Percentiles rank a stretch among this genome's conserved stretches.
phyloP scores from a whole-genome alignment of 768 basidiomycete genomes.

The Pleurotus pulmonarius region DNA sequence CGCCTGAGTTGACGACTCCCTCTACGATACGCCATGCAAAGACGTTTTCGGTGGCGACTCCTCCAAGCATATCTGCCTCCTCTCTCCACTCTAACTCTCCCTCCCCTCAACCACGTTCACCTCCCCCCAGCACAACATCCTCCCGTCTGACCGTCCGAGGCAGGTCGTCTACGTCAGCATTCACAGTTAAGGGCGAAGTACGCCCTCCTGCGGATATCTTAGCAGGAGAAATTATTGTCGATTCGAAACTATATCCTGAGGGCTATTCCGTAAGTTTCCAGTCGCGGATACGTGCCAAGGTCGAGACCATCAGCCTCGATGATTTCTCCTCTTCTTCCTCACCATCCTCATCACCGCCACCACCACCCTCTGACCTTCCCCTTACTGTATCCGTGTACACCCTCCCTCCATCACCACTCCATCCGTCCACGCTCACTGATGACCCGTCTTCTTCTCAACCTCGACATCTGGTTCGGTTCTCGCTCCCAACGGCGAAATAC shows the following conservation, averaged over 20 bases:
- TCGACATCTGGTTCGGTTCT: slow-evolving; percentile 75
- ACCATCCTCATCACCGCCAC: neutral
- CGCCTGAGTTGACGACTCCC: no score
- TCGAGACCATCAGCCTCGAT: neutral
- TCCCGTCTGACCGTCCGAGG: slow-evolving; percentile 20
- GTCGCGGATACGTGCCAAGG: slow-evolving; percentile 34
- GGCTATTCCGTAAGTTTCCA: slow-evolving; percentile 60
- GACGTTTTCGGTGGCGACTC: no score
- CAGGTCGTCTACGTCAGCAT: slow-evolving; percentile 51
- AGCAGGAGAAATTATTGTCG: slow-evolving; percentile 75
- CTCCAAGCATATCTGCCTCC: no score
- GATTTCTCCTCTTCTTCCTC: slow-evolving; percentile 15
- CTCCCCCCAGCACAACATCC: neutral
- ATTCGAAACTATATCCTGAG: slow-evolving; percentile 74
- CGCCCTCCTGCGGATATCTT: slow-evolving; percentile 64
- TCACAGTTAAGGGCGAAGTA: slow-evolving; percentile 60
- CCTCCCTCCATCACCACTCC: slow-evolving; percentile 78
- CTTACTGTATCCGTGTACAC: slow-evolving; percentile 62
- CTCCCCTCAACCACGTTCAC: neutral
- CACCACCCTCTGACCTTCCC: slow-evolving; percentile 34
- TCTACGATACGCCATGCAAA: no score
- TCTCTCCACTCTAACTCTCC: neutral
- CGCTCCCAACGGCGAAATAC: slow-evolving; percentile 80
- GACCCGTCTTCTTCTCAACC: slow-evolving; percentile 40
- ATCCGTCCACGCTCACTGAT: slow-evolving; percentile 58